Evolutionary conservation across 2,329 filamentous ascomycete genomes (phyloP).

Genomic region (Samsoniella hepiali): DNA sequence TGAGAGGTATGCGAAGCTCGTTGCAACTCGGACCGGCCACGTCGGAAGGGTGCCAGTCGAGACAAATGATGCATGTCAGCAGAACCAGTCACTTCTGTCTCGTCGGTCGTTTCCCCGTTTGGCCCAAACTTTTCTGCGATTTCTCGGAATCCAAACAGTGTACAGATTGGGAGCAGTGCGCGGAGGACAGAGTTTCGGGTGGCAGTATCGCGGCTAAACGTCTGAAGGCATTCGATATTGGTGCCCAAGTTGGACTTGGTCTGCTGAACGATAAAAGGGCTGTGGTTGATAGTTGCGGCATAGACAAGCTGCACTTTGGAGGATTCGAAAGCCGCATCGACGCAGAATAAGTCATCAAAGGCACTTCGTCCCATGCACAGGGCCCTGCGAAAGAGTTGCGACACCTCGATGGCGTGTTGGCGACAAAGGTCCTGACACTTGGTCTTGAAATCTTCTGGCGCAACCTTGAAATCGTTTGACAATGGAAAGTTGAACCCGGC

Average conservation of each 20-base stretch:
- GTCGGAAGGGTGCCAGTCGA: conserved; percentile 22
- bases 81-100: conserved; percentile 24
- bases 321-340: conserved; percentile 26
- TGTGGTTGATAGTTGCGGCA: conserved; percentile 24
- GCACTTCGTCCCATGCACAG: conserved; percentile 19
- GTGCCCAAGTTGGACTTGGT: conserved; percentile 24
- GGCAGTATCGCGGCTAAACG: conserved; percentile 21
- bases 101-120: conserved; percentile 12
- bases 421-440: conserved; percentile 25
- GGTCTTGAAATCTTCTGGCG: conserved; percentile 22
- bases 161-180: conserved; percentile 23
- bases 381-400: conserved; percentile 23
- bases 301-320: conserved; percentile 29
- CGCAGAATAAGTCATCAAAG: conserved; percentile 26
- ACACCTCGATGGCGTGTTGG: conserved; percentile 25
- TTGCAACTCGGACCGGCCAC: conserved; percentile 22
- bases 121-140: conserved; percentile 23
- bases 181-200: conserved; percentile 23
- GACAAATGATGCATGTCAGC: conserved; percentile 24
- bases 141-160: conserved; percentile 24
- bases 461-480: conserved; percentile 24
- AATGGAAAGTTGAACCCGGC: conserved; percentile 28
- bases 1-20: conserved; percentile 17
- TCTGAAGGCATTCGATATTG: conserved; percentile 23
- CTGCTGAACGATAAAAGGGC: conserved; percentile 20